Conservation (phyloP, 352 stramenopile species). For the Phytophthora sp. region DNA sequence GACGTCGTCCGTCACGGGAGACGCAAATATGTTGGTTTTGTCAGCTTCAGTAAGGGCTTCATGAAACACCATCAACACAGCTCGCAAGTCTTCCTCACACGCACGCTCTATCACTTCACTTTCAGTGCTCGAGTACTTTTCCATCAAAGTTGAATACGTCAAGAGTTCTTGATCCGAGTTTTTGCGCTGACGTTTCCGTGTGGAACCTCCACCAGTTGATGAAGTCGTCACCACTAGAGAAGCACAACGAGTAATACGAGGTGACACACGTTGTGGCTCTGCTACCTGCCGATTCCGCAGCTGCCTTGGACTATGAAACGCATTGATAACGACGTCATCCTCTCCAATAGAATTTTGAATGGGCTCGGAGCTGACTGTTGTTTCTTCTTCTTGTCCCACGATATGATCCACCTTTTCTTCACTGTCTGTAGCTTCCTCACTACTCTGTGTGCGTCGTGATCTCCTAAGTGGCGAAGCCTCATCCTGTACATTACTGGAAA, state of each 20-base stretch:
- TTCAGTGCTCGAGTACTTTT: constrained; percentile 56
- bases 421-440: constrained; percentile 28
- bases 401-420: constrained; percentile 16
- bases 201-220: constrained; percentile 4
- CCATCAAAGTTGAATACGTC: constrained; percentile 52
- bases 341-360: constrained; percentile 32
- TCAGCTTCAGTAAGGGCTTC: constrained; percentile 80
- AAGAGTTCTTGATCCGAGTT: constrained; percentile 46
- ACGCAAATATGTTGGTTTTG: constrained; percentile 83
- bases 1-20: constrained; percentile 89
- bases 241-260: constrained; percentile 33
- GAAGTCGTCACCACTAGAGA: constrained; percentile 33
- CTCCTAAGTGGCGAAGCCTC: constrained; percentile 19
- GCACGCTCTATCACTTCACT: constrained; percentile 61
- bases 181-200: constrained; percentile 54
- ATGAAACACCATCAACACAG: constrained; percentile 74
- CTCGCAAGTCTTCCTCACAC: constrained; percentile 60
- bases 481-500: constrained; percentile 3
- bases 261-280: constrained; percentile 22
- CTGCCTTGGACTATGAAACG: constrained; percentile 28
- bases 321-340: constrained; percentile 11
- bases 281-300: constrained; percentile 28
- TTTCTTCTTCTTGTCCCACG: constrained; percentile 12
- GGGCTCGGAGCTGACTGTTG: background rate
- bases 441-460: constrained; percentile 27